Evolutionary conservation across 768 basidiomycete species (phyloP).

Genomic region (Boletus subcaerulescens): DNA sequence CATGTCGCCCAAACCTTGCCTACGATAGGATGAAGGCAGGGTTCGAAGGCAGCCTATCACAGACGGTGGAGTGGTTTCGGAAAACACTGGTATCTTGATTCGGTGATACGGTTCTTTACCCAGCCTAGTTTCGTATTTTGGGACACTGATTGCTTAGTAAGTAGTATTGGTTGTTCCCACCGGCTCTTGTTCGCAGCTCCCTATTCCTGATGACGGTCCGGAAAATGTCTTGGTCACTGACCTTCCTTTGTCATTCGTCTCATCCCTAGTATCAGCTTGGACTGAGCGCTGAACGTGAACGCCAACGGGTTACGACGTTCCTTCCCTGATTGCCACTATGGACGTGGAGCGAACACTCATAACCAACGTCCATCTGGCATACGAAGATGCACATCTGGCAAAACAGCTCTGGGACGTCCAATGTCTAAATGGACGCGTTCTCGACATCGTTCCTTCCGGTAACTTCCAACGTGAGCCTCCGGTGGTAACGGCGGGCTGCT

Average conservation of each 20-base stretch:
- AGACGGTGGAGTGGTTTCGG: constrained; percentile 41
- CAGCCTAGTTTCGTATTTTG: too few relatives aligned
- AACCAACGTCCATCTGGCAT: constrained; percentile 31
- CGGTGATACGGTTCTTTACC: neutral
- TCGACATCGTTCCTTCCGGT: constrained; percentile 19
- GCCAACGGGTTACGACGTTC: too few relatives aligned
- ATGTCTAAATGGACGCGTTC: constrained; percentile 29
- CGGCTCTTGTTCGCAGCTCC: neutral
- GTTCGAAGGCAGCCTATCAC: constrained; percentile 43
- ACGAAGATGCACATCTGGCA: constrained; percentile 25
- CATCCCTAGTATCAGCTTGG: neutral
- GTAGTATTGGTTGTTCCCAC: neutral
- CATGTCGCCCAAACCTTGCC: constrained; percentile 42
- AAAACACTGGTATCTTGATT: constrained; percentile 30
- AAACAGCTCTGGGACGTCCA: constrained; percentile 32
- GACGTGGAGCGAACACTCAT: constrained; percentile 12
- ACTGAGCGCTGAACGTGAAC: neutral
- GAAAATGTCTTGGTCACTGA: too few relatives aligned
- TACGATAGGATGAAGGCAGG: constrained; percentile 42
- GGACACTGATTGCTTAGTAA: too few relatives aligned
- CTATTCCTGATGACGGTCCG: too few relatives aligned
- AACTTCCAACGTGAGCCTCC: neutral
- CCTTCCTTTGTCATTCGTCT: too few relatives aligned
- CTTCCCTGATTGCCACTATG: neutral
- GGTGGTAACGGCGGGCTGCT: neutral